Evolutionary conservation across 2,329 filamentous ascomycete species (phyloP).

Genomic region (Fusarium domesticum): DNA sequence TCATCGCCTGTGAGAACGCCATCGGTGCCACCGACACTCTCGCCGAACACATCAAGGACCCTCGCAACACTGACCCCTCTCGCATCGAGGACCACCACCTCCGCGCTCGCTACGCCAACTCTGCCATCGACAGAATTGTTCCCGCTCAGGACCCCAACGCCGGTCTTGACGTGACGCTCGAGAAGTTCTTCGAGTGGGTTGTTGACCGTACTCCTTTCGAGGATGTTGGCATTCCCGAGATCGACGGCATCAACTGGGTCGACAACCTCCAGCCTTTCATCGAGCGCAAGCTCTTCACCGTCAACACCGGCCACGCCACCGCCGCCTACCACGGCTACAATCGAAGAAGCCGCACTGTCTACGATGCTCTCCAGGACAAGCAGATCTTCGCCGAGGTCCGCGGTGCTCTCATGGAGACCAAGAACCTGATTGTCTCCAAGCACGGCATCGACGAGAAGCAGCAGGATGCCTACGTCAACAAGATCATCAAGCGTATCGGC

Average conservation of each 20-base stretch:
- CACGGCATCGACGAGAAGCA: constrained; percentile 72
- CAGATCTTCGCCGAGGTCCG: constrained; percentile 78
- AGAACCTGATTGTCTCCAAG: constrained; percentile 80
- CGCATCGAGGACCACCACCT: constrained; percentile 65
- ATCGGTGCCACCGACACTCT: constrained; percentile 92
- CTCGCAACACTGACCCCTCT: constrained; percentile 66
- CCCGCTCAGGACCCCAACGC: constrained; percentile 79
- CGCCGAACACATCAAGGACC: constrained; percentile 72
- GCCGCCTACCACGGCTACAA: constrained; percentile 94
- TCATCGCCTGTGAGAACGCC: constrained; percentile 98
- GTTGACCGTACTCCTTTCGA: constrained; percentile 86
- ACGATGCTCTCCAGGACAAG: constrained; percentile 80
- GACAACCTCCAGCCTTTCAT: constrained; percentile 91
- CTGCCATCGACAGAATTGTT: constrained; percentile 96
- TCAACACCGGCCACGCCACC: constrained; percentile 97
- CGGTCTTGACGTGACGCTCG: constrained; percentile 88
- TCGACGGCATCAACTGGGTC: constrained; percentile 91
- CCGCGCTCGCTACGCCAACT: constrained; percentile 91
- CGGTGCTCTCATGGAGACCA: constrained; percentile 79
- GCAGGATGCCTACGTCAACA: constrained; percentile 83
- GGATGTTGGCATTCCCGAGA: constrained; percentile 60
- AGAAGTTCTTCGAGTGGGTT: constrained; percentile 99
- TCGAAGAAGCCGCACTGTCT: constrained; percentile 80
- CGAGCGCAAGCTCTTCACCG: constrained; percentile 98
- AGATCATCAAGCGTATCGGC: constrained; percentile 88